Conservation (phyloP, 805 yeast genomes). For the Priceomyces medius region DNA sequence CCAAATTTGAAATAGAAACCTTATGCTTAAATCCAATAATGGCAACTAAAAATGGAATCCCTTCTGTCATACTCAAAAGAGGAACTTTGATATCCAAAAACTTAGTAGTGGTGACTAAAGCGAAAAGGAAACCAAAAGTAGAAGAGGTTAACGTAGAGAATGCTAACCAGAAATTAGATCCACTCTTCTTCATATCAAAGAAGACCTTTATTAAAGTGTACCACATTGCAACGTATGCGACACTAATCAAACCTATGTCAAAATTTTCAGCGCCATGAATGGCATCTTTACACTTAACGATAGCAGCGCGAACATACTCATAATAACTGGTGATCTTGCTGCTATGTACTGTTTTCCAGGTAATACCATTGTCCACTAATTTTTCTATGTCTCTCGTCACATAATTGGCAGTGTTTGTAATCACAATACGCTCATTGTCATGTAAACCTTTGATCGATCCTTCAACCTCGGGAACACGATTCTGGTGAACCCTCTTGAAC, state of each 20-base stretch:
- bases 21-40: constrained; percentile 90
- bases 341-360: constrained; percentile 62
- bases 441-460: constrained; percentile 39
- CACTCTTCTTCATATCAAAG: constrained; percentile 69
- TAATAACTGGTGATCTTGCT: constrained; percentile 57
- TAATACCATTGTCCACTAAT: constrained; percentile 41
- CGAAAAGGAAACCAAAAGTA: constrained; percentile 78
- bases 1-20: constrained; percentile 64
- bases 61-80: constrained; percentile 76
- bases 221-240: constrained; percentile 87
- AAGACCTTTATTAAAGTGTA: constrained; percentile 76
- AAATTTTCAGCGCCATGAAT: constrained; percentile 77
- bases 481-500: constrained; percentile 48
- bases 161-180: constrained; percentile 87
- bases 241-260: constrained; percentile 73
- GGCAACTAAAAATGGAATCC: constrained; percentile 89
- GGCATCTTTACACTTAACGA: constrained; percentile 42
- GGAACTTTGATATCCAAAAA: constrained; percentile 62
- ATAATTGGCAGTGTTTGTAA: constrained; percentile 31
- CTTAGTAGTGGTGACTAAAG: constrained; percentile 58
- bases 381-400: constrained; percentile 21
- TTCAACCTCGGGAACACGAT: constrained; percentile 41
- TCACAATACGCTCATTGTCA: constrained; percentile 43
- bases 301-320: constrained; percentile 46
- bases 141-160: constrained; percentile 77